These are phyloP conservation scores for Abelmoschus esculentus DNA, from an alignment of 345 rosid genomes.

Conservation along the genomic window DNA sequence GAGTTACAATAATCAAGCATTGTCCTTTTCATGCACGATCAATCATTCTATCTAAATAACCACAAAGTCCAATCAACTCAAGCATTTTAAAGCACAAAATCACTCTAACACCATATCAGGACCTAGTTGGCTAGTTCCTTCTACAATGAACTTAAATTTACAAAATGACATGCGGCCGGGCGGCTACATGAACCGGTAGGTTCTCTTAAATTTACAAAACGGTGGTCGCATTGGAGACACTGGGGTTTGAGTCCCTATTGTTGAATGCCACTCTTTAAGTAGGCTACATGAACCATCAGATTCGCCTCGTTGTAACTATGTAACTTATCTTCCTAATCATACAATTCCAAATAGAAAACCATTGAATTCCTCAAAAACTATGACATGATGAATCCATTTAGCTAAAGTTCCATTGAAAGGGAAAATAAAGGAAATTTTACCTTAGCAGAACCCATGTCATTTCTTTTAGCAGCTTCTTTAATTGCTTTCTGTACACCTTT, in stretches of 20 bases:
- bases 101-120: neutral
- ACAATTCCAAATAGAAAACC: neutral
- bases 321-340: neutral
- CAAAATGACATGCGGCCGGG: neutral
- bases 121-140: neutral
- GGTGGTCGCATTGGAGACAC: neutral
- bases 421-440: conserved; percentile 10
- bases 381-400: neutral
- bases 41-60: neutral
- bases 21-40: neutral
- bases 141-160: neutral
- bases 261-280: neutral
- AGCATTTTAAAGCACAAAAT: neutral
- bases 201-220: no score
- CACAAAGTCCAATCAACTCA: neutral
- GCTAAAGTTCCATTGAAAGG: neutral
- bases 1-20: neutral
- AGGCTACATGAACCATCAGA: neutral
- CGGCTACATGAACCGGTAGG: no score
- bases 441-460: conserved; percentile 39
- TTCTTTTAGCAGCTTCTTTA: conserved; percentile 34
- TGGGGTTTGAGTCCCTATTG: neutral
- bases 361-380: neutral
- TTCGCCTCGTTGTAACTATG: neutral
- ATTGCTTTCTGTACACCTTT: conserved; percentile 32